A percentile compares a stretch with the other conserved stretches of the same genome.
Conservation (phyloP, 202 grass and related monocot genomes). For the Brachypodium distachyon region DNA sequence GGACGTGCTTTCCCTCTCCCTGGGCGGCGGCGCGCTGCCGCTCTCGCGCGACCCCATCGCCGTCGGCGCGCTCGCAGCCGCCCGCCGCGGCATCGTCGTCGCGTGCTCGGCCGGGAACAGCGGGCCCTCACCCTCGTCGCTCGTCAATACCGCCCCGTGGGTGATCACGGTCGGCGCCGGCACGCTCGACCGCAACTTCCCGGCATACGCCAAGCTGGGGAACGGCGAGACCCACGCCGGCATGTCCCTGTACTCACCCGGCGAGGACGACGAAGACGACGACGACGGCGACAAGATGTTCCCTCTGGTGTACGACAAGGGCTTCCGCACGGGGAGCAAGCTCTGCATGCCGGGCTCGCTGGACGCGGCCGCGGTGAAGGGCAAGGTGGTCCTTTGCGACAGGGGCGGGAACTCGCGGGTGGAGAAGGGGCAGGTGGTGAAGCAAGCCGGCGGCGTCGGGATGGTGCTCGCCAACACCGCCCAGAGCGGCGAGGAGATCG, state of each 20-base stretch:
- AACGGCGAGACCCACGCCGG: conserved; percentile 53
- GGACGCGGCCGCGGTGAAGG: conserved; percentile 47
- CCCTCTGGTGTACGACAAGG: conserved; percentile 59
- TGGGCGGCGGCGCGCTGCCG: conserved; percentile 45
- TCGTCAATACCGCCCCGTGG: conserved; percentile 85
- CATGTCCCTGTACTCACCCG: conserved; percentile 58
- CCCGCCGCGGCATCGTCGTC: conserved; percentile 58
- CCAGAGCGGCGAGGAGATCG: conserved; percentile 57
- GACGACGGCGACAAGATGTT: conserved; percentile 26
- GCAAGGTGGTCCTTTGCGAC: conserved; percentile 85
- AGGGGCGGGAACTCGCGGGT: conserved; percentile 57
- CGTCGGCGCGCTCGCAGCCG: conserved; percentile 57
- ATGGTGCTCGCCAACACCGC: conserved; percentile 77
- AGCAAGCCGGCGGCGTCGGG: conserved; percentile 62
- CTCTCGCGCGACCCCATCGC: conserved; percentile 67
- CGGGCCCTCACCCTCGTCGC: conserved; percentile 38
- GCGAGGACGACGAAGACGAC: conserved; percentile 34
- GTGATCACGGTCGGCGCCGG: conserved; percentile 78
- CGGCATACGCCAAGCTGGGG: conserved; percentile 42
- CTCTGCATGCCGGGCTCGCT: conserved; percentile 59
- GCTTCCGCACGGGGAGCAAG: conserved; percentile 53
- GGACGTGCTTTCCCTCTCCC: conserved; percentile 71
- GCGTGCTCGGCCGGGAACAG: conserved; percentile 82
- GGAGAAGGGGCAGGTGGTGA: conserved; percentile 79
- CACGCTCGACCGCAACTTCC: conserved; percentile 67